These are phyloP conservation scores for Gautieria morchelliformis DNA, from an alignment of 768 basidiomycete species.

Conservation along the genomic window DNA sequence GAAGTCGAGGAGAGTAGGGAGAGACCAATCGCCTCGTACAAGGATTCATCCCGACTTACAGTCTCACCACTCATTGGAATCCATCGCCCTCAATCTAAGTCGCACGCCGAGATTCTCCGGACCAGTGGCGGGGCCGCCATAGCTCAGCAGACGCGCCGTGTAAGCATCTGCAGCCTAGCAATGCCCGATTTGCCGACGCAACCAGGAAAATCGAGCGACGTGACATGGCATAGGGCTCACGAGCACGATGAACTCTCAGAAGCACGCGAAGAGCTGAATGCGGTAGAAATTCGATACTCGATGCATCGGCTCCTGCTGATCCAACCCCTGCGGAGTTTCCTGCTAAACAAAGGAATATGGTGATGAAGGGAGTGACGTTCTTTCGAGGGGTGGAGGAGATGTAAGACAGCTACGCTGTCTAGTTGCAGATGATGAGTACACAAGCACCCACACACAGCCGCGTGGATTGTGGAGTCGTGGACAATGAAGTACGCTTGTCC, in stretches of 20 bases:
- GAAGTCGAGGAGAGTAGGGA: background rate
- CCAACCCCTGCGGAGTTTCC: too few species aligned
- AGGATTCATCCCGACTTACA: background rate
- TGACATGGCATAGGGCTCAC: background rate
- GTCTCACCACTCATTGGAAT: background rate
- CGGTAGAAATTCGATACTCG: slow-evolving; percentile 52
- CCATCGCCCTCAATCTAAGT: background rate
- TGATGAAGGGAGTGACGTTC: too few species aligned
- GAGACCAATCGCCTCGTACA: background rate
- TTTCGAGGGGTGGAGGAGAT: too few species aligned
- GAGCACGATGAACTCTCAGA: slow-evolving; percentile 42
- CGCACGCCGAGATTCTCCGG: background rate
- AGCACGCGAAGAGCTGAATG: slow-evolving; percentile 36
- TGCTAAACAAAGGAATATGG: too few species aligned
- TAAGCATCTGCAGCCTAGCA: slow-evolving; percentile 31
- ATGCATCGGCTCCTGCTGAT: slow-evolving; percentile 46
- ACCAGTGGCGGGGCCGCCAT: slow-evolving; percentile 11
- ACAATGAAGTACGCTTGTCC: too few species aligned
- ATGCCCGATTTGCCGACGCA: slow-evolving; percentile 35
- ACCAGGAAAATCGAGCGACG: slow-evolving; percentile 33
- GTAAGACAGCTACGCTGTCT: too few species aligned
- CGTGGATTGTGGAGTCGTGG: too few species aligned
- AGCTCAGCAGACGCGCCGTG: slow-evolving; percentile 13
- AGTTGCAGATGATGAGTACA: too few species aligned
- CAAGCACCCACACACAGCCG: too few species aligned